Conservation (phyloP, 2,329 filamentous ascomycete species). For the Cordyceps cicadae region DNA sequence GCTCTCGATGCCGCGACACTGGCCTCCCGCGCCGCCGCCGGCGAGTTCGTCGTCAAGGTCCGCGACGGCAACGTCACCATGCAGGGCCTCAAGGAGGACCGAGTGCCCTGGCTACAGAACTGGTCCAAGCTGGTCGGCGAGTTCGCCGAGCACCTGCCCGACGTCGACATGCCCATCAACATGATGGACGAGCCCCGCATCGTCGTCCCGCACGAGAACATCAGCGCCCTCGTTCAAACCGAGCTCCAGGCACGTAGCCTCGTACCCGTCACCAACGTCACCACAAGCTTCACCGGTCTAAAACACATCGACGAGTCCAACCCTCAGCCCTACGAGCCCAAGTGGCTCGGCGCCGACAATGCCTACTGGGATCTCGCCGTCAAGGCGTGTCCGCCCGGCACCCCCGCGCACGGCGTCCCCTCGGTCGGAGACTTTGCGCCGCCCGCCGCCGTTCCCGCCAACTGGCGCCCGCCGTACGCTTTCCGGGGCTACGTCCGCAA, state of each 20-base stretch:
- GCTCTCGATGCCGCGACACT: constrained; percentile 37
- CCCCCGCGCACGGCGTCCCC: constrained; percentile 33
- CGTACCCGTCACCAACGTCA: constrained; percentile 33
- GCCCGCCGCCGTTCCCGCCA: constrained; percentile 26
- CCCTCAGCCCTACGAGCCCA: constrained; percentile 34
- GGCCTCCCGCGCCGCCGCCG: constrained; percentile 31
- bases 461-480: constrained; percentile 29
- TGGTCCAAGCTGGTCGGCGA: constrained; percentile 43
- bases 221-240: constrained; percentile 40
- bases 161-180: constrained; percentile 61
- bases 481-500: constrained; percentile 46
- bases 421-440: constrained; percentile 23
- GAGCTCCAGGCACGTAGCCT: constrained; percentile 39
- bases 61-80: constrained; percentile 34
- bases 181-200: constrained; percentile 55
- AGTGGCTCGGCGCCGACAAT: constrained; percentile 37
- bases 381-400: constrained; percentile 48
- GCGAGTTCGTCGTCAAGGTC: constrained; percentile 39
- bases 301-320: constrained; percentile 27
- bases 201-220: constrained; percentile 50
- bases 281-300: constrained; percentile 35
- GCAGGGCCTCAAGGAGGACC: constrained; percentile 31
- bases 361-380: constrained; percentile 53
- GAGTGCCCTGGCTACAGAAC: constrained; percentile 37
- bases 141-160: constrained; percentile 47